A percentile compares a stretch with the other conserved stretches of the same genome.
phyloP scores from a whole-genome alignment of 495 filamentous ascomycete genomes.

The Neurospora sp. region DNA sequence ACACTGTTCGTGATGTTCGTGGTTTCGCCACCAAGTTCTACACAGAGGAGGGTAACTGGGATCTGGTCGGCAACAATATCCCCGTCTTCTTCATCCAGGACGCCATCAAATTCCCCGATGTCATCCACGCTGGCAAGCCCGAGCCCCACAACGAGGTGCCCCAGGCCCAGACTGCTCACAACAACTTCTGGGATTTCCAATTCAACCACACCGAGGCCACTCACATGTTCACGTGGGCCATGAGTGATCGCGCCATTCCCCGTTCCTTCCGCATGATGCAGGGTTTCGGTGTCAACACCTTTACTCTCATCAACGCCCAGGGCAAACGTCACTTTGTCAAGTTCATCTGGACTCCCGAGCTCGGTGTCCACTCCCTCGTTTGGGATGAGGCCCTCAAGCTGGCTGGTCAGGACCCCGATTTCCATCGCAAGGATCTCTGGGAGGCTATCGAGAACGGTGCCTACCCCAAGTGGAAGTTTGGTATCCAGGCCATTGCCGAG shows the following conservation, averaged over 20 bases:
- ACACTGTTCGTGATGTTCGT: conserved; percentile 73
- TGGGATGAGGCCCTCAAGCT: conserved; percentile 88
- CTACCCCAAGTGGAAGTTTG: conserved; percentile 78
- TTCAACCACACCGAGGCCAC: conserved; percentile 63
- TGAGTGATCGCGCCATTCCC: conserved; percentile 72
- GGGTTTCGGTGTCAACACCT: conserved; percentile 85
- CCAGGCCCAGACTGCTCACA: conserved; percentile 55
- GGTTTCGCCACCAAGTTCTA: conserved; percentile 78
- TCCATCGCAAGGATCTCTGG: conserved; percentile 74
- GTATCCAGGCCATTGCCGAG: conserved; percentile 66
- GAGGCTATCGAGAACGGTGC: conserved; percentile 68
- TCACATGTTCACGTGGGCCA: conserved; percentile 78
- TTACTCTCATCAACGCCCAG: conserved; percentile 58
- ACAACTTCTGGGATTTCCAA: conserved; percentile 53
- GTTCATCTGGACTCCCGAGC: conserved; percentile 66
- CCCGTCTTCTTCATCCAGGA: conserved; percentile 67
- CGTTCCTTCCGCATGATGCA: conserved; percentile 84
- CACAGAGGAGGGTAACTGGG: conserved; percentile 50
- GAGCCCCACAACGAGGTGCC: conserved; percentile 65
- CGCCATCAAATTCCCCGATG: conserved; percentile 63
- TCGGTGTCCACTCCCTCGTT: conserved; percentile 75
- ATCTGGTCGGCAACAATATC: conserved; percentile 57
- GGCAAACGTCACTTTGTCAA: conserved; percentile 73
- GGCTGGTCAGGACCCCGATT: conserved; percentile 73
- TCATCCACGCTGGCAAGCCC: conserved; percentile 71